Evolutionary conservation across 768 basidiomycete species (phyloP), one percentile per base, ranked within the genome.

Genomic region (Trametes cingulata): DNA sequence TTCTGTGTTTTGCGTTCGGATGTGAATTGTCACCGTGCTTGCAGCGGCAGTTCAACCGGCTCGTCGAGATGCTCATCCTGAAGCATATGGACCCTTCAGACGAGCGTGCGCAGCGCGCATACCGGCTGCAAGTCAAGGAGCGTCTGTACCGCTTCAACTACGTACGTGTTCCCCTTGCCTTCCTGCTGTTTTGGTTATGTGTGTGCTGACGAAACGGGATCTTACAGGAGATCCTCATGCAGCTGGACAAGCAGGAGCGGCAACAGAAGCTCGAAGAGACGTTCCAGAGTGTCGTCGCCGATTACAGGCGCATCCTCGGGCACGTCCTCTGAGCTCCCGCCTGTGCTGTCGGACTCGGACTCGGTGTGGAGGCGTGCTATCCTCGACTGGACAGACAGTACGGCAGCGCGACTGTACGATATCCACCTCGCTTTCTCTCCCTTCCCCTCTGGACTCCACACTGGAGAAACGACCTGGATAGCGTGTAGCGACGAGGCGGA

Each of bases 71-170:
- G 51, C 79, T 97, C 24, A 82, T 90, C 43, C 78, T 95, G 62
- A 71, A 85, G 54, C 82, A 85, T 35, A 75, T 96, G 61, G 85
- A 94, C 65, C 78, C 83, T 5, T 68, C 74, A 2, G 87, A 95
- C 68, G 63, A 75, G 52, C 77, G 75, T 24, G 77, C 78, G 24
- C 73, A 78, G 65, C 84, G 79, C 52, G 85, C 88, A 10, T 97
- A 89, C 72, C 80, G 96, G 52, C 72, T 99, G 33, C 90, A 94
- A 72, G 94, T 96, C 69, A 99, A 99, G 75, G 94, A 97, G 72
- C 84, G 97, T 37, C 74, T 99, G 43, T 98, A 91, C 69, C 82
- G 94, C 20, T 98, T 98, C 76, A 99, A 98, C 75, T 97, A 88
- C 72, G 94, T 95, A 68, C 29, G 29, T 69, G 90, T 80, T 13